Conservation (phyloP, 2,329 filamentous ascomycete species). For the Nigrospora sphaerica region DNA sequence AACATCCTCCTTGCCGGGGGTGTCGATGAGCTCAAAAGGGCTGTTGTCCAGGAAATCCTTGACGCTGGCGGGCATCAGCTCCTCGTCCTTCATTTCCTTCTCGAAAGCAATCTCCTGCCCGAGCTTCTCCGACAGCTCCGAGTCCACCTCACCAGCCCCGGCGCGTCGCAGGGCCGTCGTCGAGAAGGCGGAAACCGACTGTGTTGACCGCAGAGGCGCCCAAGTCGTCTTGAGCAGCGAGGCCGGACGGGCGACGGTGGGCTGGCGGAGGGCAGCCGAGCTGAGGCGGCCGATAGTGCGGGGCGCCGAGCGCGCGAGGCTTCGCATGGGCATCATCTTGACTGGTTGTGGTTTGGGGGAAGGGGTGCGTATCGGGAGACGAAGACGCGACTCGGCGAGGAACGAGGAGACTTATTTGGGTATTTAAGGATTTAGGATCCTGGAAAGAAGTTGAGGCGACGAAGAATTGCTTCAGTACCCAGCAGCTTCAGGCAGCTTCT, state of each 20-base stretch:
- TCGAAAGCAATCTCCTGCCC: conserved; percentile 79
- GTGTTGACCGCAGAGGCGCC: conserved; percentile 25
- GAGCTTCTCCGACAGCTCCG: conserved; percentile 81
- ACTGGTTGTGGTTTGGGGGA: not conserved
- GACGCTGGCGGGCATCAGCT: conserved; percentile 68
- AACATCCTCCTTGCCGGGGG: conserved; percentile 79
- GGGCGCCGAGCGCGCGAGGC: conserved; percentile 59
- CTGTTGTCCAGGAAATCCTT: conserved; percentile 85
- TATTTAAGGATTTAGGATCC: no score
- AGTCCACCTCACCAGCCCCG: conserved; percentile 49
- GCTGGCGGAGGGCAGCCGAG: conserved; percentile 41
- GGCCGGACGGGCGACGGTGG: conserved; percentile 40
- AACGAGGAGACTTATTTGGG: not conserved
- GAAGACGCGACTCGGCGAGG: not conserved
- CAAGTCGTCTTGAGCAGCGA: conserved; percentile 40
- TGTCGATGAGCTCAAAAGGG: conserved; percentile 77
- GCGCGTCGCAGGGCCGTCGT: conserved; percentile 36
- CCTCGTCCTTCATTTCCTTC: conserved; percentile 67
- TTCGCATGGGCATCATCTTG: conserved; percentile 65
- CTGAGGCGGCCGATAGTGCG: conserved; percentile 54
- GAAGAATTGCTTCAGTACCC: no score
- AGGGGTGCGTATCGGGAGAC: not conserved
- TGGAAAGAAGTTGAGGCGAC: no score
- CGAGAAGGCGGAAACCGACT: conserved; percentile 42
- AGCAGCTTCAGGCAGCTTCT: no score